phyloP scores from a whole-genome alignment of 352 stramenopile genomes.

The Pythium phragmiticola region DNA sequence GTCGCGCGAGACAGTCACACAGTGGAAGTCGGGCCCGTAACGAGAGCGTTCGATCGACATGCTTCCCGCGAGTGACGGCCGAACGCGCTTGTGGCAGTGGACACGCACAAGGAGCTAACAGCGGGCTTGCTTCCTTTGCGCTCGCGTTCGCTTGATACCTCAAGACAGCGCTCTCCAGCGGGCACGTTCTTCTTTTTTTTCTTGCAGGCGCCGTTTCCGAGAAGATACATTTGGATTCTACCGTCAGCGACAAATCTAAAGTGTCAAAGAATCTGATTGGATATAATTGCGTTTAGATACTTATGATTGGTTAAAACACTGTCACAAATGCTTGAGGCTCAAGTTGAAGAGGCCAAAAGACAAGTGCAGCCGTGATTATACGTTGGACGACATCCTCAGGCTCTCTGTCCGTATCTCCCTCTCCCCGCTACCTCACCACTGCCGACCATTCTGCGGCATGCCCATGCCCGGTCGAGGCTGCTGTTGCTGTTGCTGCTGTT shows the following conservation, averaged over 20 bases:
- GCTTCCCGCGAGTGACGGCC: neutral
- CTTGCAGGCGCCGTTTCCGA: slow-evolving; percentile 7
- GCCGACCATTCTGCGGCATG: slow-evolving; percentile 49
- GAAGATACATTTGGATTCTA: slow-evolving; percentile 17
- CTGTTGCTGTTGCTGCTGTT: slow-evolving; percentile 29
- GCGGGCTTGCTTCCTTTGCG: neutral
- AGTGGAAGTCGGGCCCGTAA: slow-evolving; percentile 79
- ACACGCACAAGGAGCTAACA: neutral
- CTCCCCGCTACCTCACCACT: slow-evolving; percentile 19
- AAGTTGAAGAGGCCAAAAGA: neutral
- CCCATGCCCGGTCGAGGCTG: slow-evolving; percentile 58
- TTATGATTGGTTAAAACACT: neutral
- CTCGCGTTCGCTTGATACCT: neutral
- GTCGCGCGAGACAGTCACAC: slow-evolving; percentile 77
- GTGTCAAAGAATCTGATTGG: neutral
- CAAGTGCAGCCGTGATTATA: neutral
- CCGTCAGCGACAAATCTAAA: neutral
- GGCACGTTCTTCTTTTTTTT: slow-evolving; percentile 6
- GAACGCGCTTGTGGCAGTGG: neutral
- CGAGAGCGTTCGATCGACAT: slow-evolving; percentile 74
- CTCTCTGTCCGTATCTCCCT: neutral
- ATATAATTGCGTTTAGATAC: neutral
- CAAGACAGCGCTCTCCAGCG: neutral
- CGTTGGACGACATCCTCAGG: neutral
- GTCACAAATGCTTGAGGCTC: neutral